phyloP scores from a whole-genome alignment of 2,329 filamentous ascomycete species.

The Xylariomycetidae sp. region DNA sequence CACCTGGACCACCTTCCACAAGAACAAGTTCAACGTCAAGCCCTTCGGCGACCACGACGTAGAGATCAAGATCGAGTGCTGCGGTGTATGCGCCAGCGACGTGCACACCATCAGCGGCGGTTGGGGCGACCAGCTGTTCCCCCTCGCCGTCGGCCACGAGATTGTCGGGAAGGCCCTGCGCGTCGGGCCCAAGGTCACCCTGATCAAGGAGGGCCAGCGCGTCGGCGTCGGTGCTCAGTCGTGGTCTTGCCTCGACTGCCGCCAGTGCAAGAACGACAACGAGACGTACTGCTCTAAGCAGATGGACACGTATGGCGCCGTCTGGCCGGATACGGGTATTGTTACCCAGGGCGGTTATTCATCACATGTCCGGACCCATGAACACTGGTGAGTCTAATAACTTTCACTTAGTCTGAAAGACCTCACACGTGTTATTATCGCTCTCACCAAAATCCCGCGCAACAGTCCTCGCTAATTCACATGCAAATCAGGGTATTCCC shows the following conservation, averaged over 20 bases:
- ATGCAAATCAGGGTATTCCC: slow-evolving; percentile 51
- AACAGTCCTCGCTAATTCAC: background rate
- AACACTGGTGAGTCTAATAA: slow-evolving; percentile 58
- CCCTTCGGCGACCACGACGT: slow-evolving; percentile 84
- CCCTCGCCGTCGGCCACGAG: slow-evolving; percentile 60
- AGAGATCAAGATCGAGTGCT: slow-evolving; percentile 80
- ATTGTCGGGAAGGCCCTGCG: slow-evolving; percentile 66
- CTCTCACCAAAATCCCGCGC: background rate
- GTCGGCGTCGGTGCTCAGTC: slow-evolving; percentile 68
- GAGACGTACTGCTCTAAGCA: slow-evolving; percentile 64
- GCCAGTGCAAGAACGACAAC: slow-evolving; percentile 60
- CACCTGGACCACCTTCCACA: slow-evolving; percentile 57
- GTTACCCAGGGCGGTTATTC: slow-evolving; percentile 59
- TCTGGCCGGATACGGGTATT: slow-evolving; percentile 56
- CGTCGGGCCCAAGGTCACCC: slow-evolving; percentile 61
- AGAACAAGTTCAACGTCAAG: slow-evolving; percentile 76
- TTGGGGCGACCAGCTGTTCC: slow-evolving; percentile 44
- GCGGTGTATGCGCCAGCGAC: slow-evolving; percentile 71
- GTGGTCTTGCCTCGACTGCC: slow-evolving; percentile 60
- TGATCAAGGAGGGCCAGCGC: slow-evolving; percentile 56
- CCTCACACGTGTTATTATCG: background rate
- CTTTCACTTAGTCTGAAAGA: background rate
- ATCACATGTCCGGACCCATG: slow-evolving; percentile 66
- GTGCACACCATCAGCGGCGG: slow-evolving; percentile 66
- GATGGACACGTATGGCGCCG: slow-evolving; percentile 55